Conservation (phyloP, 2,329 filamentous ascomycete species). For the Zymoseptoria tritici region DNA sequence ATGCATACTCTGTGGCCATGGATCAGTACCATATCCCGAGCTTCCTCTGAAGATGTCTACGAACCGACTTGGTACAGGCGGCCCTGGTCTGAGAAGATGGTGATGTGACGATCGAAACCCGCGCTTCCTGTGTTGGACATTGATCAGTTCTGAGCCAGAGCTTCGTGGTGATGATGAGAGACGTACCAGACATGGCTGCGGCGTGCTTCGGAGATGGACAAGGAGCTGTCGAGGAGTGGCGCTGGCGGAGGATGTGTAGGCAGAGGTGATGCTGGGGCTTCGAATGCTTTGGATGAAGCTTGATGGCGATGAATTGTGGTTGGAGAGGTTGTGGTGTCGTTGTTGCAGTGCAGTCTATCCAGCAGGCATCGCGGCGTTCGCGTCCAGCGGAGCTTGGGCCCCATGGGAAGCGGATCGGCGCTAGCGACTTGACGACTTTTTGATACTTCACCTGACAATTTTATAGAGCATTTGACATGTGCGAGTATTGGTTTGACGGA, state of each 20-base stretch:
- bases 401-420: neutral
- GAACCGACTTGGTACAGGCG: conserved; percentile 98
- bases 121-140: conserved; percentile 55
- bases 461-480: neutral
- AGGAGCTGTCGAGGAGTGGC: neutral
- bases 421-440: neutral
- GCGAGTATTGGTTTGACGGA: neutral
- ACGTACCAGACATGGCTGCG: conserved; percentile 27
- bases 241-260: neutral
- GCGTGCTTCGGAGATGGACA: conserved; percentile 2
- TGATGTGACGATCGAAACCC: conserved; percentile 97
- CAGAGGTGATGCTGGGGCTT: neutral
- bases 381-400: neutral
- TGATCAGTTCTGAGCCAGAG: neutral
- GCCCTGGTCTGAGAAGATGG: conserved; percentile 98
- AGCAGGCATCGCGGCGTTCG: neutral
- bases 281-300: neutral
- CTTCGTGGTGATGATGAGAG: neutral
- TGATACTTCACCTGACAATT: neutral
- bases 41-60: conserved; percentile 33
- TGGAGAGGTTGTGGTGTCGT: neutral
- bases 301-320: neutral
- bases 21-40: conserved; percentile 14
- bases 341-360: neutral
- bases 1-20: conserved; percentile 78